Evolutionary conservation across 176 grass and related monocot species (phyloP).

Genomic region (Avena sativa): DNA sequence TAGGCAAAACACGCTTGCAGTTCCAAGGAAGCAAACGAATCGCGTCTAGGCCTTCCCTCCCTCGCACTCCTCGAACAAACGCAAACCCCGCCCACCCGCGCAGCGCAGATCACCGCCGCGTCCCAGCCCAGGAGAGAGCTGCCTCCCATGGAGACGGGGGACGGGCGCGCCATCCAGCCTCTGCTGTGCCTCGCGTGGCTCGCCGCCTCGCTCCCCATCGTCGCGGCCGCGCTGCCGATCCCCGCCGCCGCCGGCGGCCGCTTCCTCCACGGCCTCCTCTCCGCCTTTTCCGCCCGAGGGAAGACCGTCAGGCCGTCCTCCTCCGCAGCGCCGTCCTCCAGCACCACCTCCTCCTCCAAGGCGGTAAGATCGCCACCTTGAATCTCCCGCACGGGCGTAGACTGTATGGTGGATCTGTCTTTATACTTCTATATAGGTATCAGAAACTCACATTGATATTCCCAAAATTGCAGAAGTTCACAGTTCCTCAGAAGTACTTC

Average conservation of each 20-base stretch:
- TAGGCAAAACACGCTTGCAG: too few relatives aligned
- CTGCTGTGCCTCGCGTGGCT: constrained; percentile 58
- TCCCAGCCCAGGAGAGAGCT: too few relatives aligned
- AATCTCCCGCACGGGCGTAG: neutral
- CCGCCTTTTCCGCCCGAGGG: constrained; percentile 48
- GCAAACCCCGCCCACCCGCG: neutral
- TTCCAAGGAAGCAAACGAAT: too few relatives aligned
- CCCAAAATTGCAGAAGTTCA: constrained; percentile 73
- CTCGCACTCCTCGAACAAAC: too few relatives aligned
- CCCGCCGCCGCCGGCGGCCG: constrained; percentile 43
- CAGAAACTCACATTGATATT: constrained; percentile 8
- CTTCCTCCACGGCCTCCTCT: constrained; percentile 44
- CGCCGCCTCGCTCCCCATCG: constrained; percentile 55
- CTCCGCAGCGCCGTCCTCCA: neutral
- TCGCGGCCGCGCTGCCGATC: constrained; percentile 53
- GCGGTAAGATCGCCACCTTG: constrained; percentile 37
- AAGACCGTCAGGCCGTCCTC: constrained; percentile 55
- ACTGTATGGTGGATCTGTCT: neutral
- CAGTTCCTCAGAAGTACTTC: constrained; percentile 90
- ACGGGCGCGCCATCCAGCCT: constrained; percentile 30
- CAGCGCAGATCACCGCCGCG: neutral
- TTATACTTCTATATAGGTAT: neutral
- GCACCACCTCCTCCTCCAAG: constrained; percentile 32
- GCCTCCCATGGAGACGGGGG: constrained; percentile 44
- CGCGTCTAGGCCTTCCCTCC: too few relatives aligned